Evolutionary conservation across 805 yeast species (phyloP), one percentile per base, ranked within the genome.

Genomic region (Ogataea corticis): DNA sequence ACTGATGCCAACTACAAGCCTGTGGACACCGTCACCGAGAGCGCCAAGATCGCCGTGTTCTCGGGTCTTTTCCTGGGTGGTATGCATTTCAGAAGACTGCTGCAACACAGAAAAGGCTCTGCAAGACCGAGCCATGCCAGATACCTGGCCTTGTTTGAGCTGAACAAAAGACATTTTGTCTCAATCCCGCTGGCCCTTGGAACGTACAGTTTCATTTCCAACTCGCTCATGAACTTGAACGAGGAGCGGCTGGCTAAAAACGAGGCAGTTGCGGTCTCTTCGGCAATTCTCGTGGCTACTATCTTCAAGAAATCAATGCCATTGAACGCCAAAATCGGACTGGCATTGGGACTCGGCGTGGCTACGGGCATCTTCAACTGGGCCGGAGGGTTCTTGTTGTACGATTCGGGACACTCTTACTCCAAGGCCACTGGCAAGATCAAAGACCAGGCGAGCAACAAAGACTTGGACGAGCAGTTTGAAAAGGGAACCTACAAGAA

Each of bases 341-440:
- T 70, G 38, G 71, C 80, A 1, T 38, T 75, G 10, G 67, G 74
- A 28, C 58, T 71, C 15, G 83, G 79, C 7, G 46, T 64, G 23
- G 54, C 67, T n/a, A 63, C 70, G n/a, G 81, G 77, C 4, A 48
- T 73, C 25, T 66, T 71, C 44, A 58, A 64, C 57, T 81, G 87
- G 85, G 78, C 79, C 15, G 85, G 81, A 47, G 76, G 76, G 34
- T 61, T 75, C 41, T 35, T 52, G 58, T 62, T 75, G 55, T 68
- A 69, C 17, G 67, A 68, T 45, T 67, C 80, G 55, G 71, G 76
- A 47, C 70, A 67, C 40, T 72, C 73, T 4, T 69, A 71, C 59
- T 67, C 62, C 61, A 60, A 51, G 50, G 66, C 70, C 47, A 65
- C 63, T 33, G 72, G 65, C 30, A 68, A 67, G 54, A 69, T 66